These are phyloP conservation scores for Lipomyces yamadae DNA, from an alignment of 805 yeast genomes.

Conservation along the genomic window DNA sequence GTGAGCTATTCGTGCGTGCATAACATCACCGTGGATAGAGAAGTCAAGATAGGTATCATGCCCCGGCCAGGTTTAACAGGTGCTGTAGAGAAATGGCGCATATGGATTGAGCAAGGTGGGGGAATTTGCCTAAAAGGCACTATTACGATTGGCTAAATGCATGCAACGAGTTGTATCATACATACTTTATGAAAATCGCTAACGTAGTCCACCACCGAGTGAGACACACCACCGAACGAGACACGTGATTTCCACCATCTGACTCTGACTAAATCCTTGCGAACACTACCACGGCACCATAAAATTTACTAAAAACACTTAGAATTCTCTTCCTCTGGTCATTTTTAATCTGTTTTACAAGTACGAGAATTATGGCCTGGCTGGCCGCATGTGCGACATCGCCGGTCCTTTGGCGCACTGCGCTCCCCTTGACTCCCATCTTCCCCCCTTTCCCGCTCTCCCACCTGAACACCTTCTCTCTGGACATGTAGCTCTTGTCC, in stretches of 20 bases:
- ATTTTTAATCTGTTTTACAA: neutral
- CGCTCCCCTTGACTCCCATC: neutral
- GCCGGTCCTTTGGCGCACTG: neutral
- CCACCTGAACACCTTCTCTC: neutral
- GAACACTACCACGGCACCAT: too few relatives aligned
- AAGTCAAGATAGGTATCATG: constrained; percentile 16
- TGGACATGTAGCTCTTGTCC: neutral
- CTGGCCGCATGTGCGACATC: constrained; percentile 4
- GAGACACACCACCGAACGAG: too few relatives aligned
- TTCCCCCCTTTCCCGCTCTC: neutral
- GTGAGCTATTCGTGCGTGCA: constrained; percentile 31
- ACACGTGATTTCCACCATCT: too few relatives aligned
- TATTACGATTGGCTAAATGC: neutral
- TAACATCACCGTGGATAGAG: constrained; percentile 14
- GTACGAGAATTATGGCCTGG: neutral
- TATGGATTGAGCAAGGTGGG: constrained; percentile 33
- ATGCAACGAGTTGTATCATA: neutral
- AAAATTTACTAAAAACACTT: too few relatives aligned
- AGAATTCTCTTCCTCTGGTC: neutral
- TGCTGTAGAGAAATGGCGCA: constrained; percentile 8
- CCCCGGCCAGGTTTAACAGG: neutral
- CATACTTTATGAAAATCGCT: neutral
- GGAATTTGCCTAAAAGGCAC: constrained; percentile 24
- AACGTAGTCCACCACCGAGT: too few relatives aligned
- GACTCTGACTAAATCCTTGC: too few relatives aligned